Evolutionary conservation across 345 rosid genomes (phyloP).

Genomic region (Populus ilicifolia): DNA sequence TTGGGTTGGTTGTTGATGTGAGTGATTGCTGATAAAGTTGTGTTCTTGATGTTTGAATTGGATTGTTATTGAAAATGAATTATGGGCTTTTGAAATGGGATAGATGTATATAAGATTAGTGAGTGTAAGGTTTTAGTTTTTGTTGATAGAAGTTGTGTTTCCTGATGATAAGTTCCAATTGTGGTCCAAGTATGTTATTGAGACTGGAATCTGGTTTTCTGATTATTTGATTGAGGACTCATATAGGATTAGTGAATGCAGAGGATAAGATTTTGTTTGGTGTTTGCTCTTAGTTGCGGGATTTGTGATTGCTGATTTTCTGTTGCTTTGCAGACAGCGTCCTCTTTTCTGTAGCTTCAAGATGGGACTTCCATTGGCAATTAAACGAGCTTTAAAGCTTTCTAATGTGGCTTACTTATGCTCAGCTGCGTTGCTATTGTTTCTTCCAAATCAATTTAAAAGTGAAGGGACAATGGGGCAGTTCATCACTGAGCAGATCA

Average conservation of each 20-base stretch:
- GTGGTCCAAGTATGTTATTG: background rate
- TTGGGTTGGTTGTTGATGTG: background rate
- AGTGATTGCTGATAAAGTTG: background rate
- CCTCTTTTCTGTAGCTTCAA: conserved; percentile 80
- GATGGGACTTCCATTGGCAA: conserved; percentile 67
- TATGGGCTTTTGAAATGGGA: background rate
- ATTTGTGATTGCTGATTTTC: conserved; percentile 8
- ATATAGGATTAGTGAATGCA: background rate
- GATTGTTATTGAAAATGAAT: background rate
- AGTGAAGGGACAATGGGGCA: conserved; percentile 38
- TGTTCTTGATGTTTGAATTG: background rate
- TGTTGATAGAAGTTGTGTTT: background rate
- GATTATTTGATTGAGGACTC: background rate
- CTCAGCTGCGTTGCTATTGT: conserved; percentile 42
- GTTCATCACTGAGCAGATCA: conserved; percentile 51
- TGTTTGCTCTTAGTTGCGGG: background rate
- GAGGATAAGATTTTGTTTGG: background rate
- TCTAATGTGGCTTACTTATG: conserved; percentile 44
- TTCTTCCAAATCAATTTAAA: conserved; percentile 36
- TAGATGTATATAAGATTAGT: background rate
- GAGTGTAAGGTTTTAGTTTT: background rate
- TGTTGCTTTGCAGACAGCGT: conserved; percentile 48
- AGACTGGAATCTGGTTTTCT: background rate
- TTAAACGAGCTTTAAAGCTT: conserved; percentile 49
- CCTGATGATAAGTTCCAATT: background rate